These are phyloP conservation scores for Chrysoporthe puriensis DNA, from an alignment of 2,329 filamentous ascomycete genomes.

Conservation along the genomic window DNA sequence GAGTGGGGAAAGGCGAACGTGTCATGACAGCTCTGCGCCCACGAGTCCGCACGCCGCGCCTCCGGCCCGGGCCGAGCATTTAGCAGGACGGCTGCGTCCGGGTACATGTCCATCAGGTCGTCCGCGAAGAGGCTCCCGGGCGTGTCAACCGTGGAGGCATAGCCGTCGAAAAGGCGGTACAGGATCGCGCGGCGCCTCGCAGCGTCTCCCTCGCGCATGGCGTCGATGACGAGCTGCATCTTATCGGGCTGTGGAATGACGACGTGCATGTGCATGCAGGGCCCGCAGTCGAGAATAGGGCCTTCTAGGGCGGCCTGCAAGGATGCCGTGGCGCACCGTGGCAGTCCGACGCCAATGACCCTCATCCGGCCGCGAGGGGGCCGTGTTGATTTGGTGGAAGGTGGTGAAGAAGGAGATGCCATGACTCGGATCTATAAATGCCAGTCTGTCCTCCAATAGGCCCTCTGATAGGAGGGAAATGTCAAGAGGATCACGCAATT, in stretches of 20 bases:
- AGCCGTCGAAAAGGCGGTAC: constrained; percentile 37
- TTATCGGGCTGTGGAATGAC: constrained; percentile 30
- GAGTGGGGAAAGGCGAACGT: background rate
- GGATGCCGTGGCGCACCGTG: constrained; percentile 42
- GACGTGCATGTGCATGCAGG: constrained; percentile 38
- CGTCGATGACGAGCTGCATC: constrained; percentile 33
- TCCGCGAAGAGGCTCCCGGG: constrained; percentile 39
- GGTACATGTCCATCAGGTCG: constrained; percentile 44
- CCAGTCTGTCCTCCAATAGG: background rate
- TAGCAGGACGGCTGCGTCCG: constrained; percentile 38
- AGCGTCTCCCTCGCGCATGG: constrained; percentile 35
- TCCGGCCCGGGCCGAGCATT: constrained; percentile 31
- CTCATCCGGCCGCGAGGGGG: background rate
- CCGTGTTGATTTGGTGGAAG: background rate
- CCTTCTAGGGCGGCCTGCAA: constrained; percentile 39
- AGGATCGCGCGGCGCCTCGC: constrained; percentile 36
- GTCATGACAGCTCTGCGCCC: constrained; percentile 1
- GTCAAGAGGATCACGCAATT: background rate
- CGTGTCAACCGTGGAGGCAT: constrained; percentile 34
- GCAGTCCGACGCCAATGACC: constrained; percentile 38
- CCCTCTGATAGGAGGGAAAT: background rate
- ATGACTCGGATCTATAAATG: background rate
- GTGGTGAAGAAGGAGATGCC: background rate
- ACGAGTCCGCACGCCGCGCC: background rate
- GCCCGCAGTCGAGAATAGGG: constrained; percentile 34